Evolutionary conservation across 768 basidiomycete species (phyloP), one percentile per base, ranked within the genome.

Genomic region (Hygrocybe punicea): DNA sequence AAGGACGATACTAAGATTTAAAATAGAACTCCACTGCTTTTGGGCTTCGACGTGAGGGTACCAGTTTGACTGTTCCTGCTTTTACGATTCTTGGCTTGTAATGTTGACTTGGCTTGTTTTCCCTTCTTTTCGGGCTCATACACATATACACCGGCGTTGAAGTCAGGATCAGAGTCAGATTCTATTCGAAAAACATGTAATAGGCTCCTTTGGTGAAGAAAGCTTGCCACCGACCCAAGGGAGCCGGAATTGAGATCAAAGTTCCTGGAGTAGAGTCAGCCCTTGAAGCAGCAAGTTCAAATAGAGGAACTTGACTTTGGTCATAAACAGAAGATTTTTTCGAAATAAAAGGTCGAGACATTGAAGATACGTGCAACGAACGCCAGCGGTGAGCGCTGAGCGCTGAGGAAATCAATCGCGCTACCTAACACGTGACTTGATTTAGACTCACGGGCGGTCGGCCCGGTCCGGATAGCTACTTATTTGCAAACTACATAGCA

Each of bases 101-200:
- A 40, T 50, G 67, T 62, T 54, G 71, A 75, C 51, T 55, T 55
- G 65, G 74, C 45, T 55, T 49, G 67, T 63, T 55, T 71, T 74
- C 51, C 55, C 55, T 65, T 75, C 48, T 55, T 64, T 42, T 57
- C 64, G 3, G 58, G 51, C 58, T 76, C 73, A 21, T 69, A 69
- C 4, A 76, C 53, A 57, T 74, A 76, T 6, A 64, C 57, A 1
- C 78, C 78, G 3, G 79, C 71, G 24, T 71, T 73, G 60, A 83
- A 83, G 48, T 82, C 80, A 33, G 78, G 72, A 62, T 83, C 81
- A 0, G 79, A 78, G 62, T 82, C 80, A 2, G 65, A 59, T 51
- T 79, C 80, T 77, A 60, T 47, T 53, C 33, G 45, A 10, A 11
- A n/a, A 24, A 23, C 34, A 53, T 53, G 35, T 19, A 25, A 29